These are phyloP conservation scores for Prunus fruticosa DNA, from an alignment of 306 rosid species.

Conservation along the genomic window DNA sequence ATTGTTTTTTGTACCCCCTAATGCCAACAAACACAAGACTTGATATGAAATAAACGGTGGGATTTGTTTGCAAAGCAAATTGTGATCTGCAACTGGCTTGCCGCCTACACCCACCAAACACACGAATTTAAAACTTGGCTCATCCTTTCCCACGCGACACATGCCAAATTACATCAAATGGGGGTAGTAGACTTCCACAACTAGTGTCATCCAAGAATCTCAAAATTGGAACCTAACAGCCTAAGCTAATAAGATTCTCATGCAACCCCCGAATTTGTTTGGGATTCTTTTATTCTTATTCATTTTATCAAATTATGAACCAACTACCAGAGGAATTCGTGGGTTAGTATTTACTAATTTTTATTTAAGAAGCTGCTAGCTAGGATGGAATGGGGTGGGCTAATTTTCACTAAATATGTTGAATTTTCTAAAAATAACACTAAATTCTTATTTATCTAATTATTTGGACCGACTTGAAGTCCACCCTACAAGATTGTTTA, in stretches of 20 bases:
- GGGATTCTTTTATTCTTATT: conserved; percentile 20
- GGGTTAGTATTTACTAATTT: not conserved
- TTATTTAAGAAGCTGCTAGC: no score
- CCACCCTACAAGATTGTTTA: no score
- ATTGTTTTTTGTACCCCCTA: conserved; percentile 1
- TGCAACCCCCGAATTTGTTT: conserved; percentile 24
- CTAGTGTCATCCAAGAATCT: not conserved
- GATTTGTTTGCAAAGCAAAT: not conserved
- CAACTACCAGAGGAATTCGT: not conserved
- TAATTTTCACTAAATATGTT: no score
- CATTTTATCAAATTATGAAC: not conserved
- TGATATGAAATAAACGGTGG: not conserved
- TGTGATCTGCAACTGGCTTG: not conserved
- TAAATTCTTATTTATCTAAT: no score
- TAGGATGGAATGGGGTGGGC: no score
- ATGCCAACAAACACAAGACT: not conserved
- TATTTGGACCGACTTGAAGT: no score
- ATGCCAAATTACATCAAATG: not conserved
- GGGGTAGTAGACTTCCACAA: conserved; percentile 22
- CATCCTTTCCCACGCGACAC: not conserved
- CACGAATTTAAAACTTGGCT: not conserved
- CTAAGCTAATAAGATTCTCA: conserved; percentile 7
- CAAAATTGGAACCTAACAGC: conserved; percentile 7
- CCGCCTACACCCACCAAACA: no score
- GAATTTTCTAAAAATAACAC: no score